Evolutionary conservation across 1,284 basidiomycete species (phyloP).

Genomic region (Pulchroboletus neoregius): DNA sequence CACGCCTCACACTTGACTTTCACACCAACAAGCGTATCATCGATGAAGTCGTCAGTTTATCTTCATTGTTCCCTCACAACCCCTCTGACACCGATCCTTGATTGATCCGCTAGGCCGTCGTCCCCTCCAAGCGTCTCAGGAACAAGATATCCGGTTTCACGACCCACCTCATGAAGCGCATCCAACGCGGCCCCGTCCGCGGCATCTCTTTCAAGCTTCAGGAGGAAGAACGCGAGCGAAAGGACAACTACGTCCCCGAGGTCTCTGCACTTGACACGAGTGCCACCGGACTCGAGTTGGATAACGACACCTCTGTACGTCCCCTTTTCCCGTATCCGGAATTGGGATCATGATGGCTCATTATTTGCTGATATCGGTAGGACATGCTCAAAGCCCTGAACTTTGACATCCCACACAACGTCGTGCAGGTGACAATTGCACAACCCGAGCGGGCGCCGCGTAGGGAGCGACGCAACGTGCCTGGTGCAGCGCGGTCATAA

Average conservation of each 20-base stretch:
- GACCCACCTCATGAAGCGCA: slow-evolving; percentile 99
- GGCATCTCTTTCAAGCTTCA: slow-evolving; percentile 99
- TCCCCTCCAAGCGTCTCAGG: slow-evolving; percentile 97
- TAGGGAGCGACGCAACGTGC: slow-evolving; percentile 77
- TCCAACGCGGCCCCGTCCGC: slow-evolving; percentile 98
- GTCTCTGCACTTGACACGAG: slow-evolving; percentile 88
- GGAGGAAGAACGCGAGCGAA: slow-evolving; percentile 99
- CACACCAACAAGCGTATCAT: slow-evolving; percentile 99
- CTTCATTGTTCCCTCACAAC: background rate
- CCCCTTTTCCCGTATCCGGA: background rate
- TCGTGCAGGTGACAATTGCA: slow-evolving; percentile 64
- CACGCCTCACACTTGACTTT: slow-evolving; percentile 93
- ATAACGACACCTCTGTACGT: slow-evolving; percentile 86
- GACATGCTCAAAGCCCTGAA: slow-evolving; percentile 86
- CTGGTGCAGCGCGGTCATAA: slow-evolving; percentile 65
- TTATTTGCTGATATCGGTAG: slow-evolving; percentile 38
- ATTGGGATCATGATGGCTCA: background rate
- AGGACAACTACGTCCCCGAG: slow-evolving; percentile 98
- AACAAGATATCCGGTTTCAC: slow-evolving; percentile 99
- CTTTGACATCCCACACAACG: slow-evolving; percentile 83
- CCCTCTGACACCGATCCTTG: background rate
- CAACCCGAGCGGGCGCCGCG: slow-evolving; percentile 71
- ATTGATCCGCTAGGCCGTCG: slow-evolving; percentile 80
- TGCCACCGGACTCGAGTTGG: slow-evolving; percentile 76
- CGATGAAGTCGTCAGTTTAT: slow-evolving; percentile 87